Percentiles rank a stretch among this genome's conserved stretches.
These are phyloP conservation scores for Mycena olivaceomarginata DNA, from an alignment of 768 basidiomycete species.

Conservation along the genomic window DNA sequence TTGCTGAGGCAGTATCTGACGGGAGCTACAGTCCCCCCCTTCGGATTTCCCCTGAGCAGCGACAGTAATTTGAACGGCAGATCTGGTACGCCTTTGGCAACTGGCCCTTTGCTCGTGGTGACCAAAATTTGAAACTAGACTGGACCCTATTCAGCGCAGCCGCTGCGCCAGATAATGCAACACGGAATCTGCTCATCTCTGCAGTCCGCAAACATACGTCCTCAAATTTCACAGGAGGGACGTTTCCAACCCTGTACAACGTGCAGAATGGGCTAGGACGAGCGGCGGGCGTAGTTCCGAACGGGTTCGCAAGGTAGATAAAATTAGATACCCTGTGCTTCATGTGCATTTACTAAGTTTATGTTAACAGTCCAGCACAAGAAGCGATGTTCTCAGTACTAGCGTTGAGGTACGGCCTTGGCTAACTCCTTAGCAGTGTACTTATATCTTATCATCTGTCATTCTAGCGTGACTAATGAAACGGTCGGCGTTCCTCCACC, in stretches of 20 bases:
- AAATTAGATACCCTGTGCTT: background rate
- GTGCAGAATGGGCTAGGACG: constrained; percentile 42
- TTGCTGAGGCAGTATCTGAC: background rate
- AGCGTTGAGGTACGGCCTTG: constrained; percentile 49
- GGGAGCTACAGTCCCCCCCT: background rate
- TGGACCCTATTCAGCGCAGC: constrained; percentile 73
- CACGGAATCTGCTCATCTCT: constrained; percentile 62
- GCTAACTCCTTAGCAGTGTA: background rate
- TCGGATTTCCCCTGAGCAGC: constrained; percentile 43
- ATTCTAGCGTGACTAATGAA: background rate
- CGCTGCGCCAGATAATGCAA: constrained; percentile 55
- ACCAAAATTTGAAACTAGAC: constrained; percentile 49
- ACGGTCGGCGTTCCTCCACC: background rate
- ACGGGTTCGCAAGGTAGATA: constrained; percentile 45
- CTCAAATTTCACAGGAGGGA: constrained; percentile 32
- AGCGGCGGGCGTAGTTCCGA: constrained; percentile 1
- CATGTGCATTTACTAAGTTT: background rate
- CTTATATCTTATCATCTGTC: background rate
- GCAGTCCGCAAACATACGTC: constrained; percentile 50
- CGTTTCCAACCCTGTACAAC: constrained; percentile 53
- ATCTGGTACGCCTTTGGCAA: constrained; percentile 47
- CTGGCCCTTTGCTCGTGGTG: background rate
- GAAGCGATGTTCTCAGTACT: constrained; percentile 56
- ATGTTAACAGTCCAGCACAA: constrained; percentile 52
- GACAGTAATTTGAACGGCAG: constrained; percentile 47